Evolutionary conservation across 1,284 basidiomycete genomes (phyloP), one percentile per base, ranked within the genome.

Genomic region (Serendipita sp.): DNA sequence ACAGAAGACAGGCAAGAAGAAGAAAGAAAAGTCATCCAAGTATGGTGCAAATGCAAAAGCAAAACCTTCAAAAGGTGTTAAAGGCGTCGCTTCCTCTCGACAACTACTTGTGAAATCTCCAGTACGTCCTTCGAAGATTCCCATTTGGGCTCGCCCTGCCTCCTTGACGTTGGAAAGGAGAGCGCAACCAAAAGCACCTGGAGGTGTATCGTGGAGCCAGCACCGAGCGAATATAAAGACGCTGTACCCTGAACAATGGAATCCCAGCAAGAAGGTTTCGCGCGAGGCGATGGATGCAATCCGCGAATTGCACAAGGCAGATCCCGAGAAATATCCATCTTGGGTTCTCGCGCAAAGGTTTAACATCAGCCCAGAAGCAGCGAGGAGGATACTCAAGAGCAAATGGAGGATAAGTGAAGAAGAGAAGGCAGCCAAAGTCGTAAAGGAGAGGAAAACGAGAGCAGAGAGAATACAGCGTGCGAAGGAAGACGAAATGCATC

Each of bases 251-350:
- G 74, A 78, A 6, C 89, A 89, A 34, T 96, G 93, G 93, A 76
- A 79, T 60, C 93, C 93, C 5, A 87, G 87, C 55, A 87, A 85
- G 69, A 93, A 91, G 71, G 73, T 96, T 62, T 92, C 90, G n/a
- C 82, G 88, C 64, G 87, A 91, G 65, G 91, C 91, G 34, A 96
- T 96, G 92, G 86, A 88, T 64, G 85, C 85, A 34, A 71, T 96
- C 65, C 83, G 89, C 42, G 77, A 82, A 60, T 76, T 96, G 66
- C 82, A 94, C 72, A 72, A 74, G 43, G 72, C 83, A 55, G 84
- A 95, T 71, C 86, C 87, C 2, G 76, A 77, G 60, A 79, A 74
- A 38, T 93, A 88, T 74, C 80, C 80, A 30, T 87, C 85, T 13
- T 79, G 84, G 17, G 74, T 85, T 0, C 82, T 96, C 15, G 84